These are phyloP conservation scores for Saccharomycopsis fibuligera DNA, from an alignment of 805 yeast species.

Conservation along the genomic window DNA sequence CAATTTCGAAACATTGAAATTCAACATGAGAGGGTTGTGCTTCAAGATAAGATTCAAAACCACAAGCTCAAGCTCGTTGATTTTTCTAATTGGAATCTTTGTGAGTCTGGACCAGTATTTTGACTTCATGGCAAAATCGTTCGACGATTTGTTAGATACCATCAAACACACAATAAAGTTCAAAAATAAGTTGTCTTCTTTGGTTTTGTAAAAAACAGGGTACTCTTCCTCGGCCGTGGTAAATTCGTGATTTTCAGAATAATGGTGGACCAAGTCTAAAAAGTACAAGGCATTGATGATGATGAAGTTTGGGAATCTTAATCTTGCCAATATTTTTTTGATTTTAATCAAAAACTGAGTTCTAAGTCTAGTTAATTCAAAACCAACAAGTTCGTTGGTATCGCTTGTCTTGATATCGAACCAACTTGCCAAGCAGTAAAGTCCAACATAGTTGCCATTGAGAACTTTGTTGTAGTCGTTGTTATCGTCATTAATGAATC, in stretches of 20 bases:
- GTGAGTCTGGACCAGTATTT: conserved; percentile 22
- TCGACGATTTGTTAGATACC: conserved; percentile 20
- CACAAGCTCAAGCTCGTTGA: conserved; percentile 20
- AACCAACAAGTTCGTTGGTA: conserved; percentile 10
- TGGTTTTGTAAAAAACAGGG: conserved; percentile 18
- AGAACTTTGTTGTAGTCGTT: conserved; percentile 20
- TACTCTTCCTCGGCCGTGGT: conserved; percentile 12
- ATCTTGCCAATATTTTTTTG: conserved; percentile 20
- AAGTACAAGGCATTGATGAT: conserved; percentile 19
- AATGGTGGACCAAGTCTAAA: conserved; percentile 20
- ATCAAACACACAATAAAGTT: conserved; percentile 21
- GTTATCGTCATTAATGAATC: conserved; percentile 16
- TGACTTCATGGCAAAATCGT: conserved; percentile 21
- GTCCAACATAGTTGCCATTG: conserved; percentile 21
- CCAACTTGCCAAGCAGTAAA: conserved; percentile 19
- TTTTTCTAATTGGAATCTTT: conserved; percentile 19
- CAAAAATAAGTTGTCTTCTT: conserved; percentile 21
- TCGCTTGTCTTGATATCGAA: conserved; percentile 13
- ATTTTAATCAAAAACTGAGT: conserved; percentile 21
- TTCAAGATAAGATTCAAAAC: conserved; percentile 15
- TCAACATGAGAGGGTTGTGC: conserved; percentile 19
- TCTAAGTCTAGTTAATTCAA: conserved; percentile 17
- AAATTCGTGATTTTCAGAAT: conserved; percentile 6
- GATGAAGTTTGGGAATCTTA: conserved; percentile 21
- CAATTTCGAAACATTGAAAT: conserved; percentile 17